A percentile compares a stretch with the other conserved stretches of the same genome.
Evolutionary conservation across 1,284 basidiomycete species (phyloP).

Genomic region (Cutaneotrichosporon mucoides): DNA sequence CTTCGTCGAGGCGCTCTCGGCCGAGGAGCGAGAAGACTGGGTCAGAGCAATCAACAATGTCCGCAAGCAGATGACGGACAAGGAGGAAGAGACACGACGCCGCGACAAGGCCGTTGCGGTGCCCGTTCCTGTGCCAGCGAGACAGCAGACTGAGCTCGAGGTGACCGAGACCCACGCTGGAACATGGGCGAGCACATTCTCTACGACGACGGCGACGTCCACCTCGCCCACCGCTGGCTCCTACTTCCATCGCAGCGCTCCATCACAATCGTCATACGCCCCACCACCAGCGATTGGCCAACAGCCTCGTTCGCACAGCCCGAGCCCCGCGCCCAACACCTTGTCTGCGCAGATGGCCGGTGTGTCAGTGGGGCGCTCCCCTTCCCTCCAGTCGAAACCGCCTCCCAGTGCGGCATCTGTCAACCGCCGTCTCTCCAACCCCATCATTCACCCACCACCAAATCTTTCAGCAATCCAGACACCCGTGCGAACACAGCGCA

Average conservation of each 20-base stretch:
- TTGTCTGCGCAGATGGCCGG: conserved; percentile 1
- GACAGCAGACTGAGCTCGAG: background rate
- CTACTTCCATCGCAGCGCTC: background rate
- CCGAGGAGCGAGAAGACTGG: conserved; percentile 76
- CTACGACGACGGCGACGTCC: background rate
- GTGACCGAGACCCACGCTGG: conserved; percentile 28
- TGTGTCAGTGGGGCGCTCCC: conserved; percentile 5
- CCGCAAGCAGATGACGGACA: conserved; percentile 59
- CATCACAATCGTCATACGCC: background rate
- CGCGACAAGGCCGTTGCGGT: background rate
- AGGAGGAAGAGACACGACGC: conserved; percentile 30
- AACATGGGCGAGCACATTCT: conserved; percentile 24
- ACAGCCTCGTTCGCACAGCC: background rate
- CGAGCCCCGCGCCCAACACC: background rate
- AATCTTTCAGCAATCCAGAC: background rate
- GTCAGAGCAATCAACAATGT: conserved; percentile 75
- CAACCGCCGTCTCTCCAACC: conserved; percentile 11
- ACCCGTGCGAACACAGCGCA: background rate
- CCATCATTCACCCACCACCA: background rate
- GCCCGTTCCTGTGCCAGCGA: background rate
- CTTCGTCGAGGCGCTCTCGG: conserved; percentile 76
- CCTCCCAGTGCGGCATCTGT: conserved; percentile 10
- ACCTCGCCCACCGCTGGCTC: background rate
- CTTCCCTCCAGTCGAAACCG: background rate
- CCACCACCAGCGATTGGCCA: background rate